Base-by-base conservation (phyloP, 2,329 filamentous ascomycete genomes). In the Phialophora macrospora region DNA sequence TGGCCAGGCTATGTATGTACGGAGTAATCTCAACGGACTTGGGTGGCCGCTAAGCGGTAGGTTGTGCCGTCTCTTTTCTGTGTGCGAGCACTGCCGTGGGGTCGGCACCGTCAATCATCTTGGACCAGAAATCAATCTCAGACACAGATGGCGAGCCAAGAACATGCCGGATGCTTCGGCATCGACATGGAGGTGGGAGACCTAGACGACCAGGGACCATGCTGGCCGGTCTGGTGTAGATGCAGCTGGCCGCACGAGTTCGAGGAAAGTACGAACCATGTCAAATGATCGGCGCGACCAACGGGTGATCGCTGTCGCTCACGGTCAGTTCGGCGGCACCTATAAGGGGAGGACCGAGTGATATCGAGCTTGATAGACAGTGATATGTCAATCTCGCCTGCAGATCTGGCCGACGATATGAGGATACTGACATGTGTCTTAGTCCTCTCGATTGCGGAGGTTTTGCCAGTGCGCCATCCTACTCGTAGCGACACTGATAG, bases 251-350 rank as follows among this genome's bases (percentile, higher is more conserved):
- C 55, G 38, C 9, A 14, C 20, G 32, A 30, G 34, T 30, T 46
- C 32, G 17, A 46, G 38, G 24, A 44, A n/a, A 17, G 32, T 4
- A 38, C 38, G 30, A 55, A 55, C 54, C 17, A 24, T 34, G 30
- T 55, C 54, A 24, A 58, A 58, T 58, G 55, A 58, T 58, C 55
- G 26, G 20, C 38, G 55, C 38, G 46, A n/a, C 20, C 54, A 17
- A 41, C 41, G 38, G 38, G 32, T 48, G 24, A 58, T 22, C 26
- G 38, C 22, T 44, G 34, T 58, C 12, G 22, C 55, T 46, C 20
- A 11, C n/a, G 26, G 12, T 41, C n/a, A 11, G 48, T 51, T 51
- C 22, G 48, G 11, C 17, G 38, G 38, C 17, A 44, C 38, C 38
- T n/a, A n/a, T 8, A 44, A 49, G 46, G 9, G 48, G 20, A 17